A percentile compares a stretch with the other conserved stretches of the same genome.
Evolutionary conservation across 1,139 yeast species (phyloP).

Genomic region (Magnusiomyces fungicola): DNA sequence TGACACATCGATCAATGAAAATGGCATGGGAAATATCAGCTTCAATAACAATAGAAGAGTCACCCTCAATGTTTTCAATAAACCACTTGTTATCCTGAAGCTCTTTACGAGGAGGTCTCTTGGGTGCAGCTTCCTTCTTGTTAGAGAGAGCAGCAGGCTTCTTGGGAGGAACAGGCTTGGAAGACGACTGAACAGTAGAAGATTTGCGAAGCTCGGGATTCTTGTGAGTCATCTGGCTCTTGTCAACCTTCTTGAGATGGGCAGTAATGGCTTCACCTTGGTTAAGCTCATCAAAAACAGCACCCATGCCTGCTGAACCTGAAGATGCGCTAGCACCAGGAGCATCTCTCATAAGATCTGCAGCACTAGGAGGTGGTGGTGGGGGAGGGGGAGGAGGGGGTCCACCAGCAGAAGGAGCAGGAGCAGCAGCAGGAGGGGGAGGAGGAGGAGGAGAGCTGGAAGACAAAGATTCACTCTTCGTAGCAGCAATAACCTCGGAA

Average conservation of each 20-base stretch:
- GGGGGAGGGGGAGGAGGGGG: conserved; percentile 49
- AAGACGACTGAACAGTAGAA: conserved; percentile 24
- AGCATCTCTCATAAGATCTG: conserved; percentile 47
- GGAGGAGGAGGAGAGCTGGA: conserved; percentile 30
- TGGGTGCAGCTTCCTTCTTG: conserved; percentile 28
- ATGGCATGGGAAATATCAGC: conserved; percentile 84
- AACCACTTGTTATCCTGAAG: conserved; percentile 85
- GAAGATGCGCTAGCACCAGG: conserved; percentile 23
- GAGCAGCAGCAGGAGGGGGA: conserved; percentile 28
- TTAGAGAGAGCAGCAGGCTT: conserved; percentile 53
- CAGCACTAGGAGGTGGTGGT: conserved; percentile 78
- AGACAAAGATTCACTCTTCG: conserved; percentile 21
- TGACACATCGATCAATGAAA: conserved; percentile 73
- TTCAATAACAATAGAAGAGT: conserved; percentile 55
- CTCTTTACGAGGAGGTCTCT: conserved; percentile 66
- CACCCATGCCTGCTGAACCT: conserved; percentile 57
- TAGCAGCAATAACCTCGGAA: conserved; percentile 23
- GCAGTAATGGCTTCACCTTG: conserved; percentile 79
- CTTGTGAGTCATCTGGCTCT: conserved; percentile 90
- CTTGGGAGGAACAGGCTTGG: conserved; percentile 48
- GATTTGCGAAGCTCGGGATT: conserved; percentile 68
- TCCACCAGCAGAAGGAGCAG: conserved; percentile 30
- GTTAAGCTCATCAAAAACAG: conserved; percentile 87
- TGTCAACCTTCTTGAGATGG: conserved; percentile 85
- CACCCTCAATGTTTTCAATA: conserved; percentile 66